Base-by-base conservation (phyloP, 2,329 filamentous ascomycete species). In the Apiospora malaysiana region DNA sequence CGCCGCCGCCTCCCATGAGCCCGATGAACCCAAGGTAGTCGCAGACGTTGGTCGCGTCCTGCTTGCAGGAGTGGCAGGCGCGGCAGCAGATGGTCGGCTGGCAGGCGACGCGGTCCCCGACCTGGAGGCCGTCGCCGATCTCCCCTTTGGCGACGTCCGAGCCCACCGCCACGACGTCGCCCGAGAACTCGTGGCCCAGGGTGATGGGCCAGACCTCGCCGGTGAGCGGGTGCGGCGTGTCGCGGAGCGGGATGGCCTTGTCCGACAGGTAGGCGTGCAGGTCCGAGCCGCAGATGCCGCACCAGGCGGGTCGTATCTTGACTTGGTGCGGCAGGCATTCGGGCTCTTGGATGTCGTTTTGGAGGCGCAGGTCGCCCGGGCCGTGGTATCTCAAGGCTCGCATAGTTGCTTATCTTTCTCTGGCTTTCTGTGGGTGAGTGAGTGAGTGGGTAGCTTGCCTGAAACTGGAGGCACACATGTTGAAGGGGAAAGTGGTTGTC, bases 141-240 rank as follows among this genome's bases (percentile, higher is more conserved):
- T 21, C 37, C 1, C 76, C 79, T 27, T 37, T 23, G 37, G 27
- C 43, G 2, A 89, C 85, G 0, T 80, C 83, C 0, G 81, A 75
- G 0, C 90, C 90, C n/a, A 92, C 80, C 73, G 90, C 88, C 14
- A 85, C 83, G 43, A 92, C 82, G 1, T 85, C 84, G 14, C 90
- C 90, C 4, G 85, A 87, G 78, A 92, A 90, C 76, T 92, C 91
- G 76, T 92, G 90, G 37, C 91, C 90, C 12, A 92, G 82, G 0
- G 85, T 89, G 12, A 91, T 83, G 4, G 90, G 90, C 46, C 89
- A 83, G 0, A 81, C 83, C 70, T 88, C 87, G 43, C 85, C 82
- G 0, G 89, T 92, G 27, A 91, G 78, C 1, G 85, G 85, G 75
- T 92, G 90, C 0, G 89, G 87, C 32, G 72, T 73, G 37, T 73